Percentiles rank a stretch among this genome's conserved stretches.
Evolutionary conservation across 116 monocot species (phyloP).

Genomic region (Papilionanthe hybrid): DNA sequence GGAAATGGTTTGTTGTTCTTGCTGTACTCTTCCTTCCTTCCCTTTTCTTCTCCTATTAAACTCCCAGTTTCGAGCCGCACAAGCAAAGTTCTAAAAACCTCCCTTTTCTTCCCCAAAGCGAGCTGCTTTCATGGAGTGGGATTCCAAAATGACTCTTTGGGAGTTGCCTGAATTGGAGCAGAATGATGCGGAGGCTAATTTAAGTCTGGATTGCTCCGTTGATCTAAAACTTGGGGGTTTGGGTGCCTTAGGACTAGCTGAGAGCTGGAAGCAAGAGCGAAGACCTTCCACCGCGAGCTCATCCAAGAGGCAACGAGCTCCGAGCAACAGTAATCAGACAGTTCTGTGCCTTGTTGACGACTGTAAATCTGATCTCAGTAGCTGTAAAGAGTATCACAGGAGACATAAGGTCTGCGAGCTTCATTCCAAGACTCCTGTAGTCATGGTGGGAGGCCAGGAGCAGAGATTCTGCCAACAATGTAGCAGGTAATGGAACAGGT

Average conservation of each 20-base stretch:
- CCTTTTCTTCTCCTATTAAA: neutral
- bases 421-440: constrained; percentile 81
- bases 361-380: constrained; percentile 69
- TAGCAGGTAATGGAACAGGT: constrained; percentile 59
- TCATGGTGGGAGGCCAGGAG: constrained; percentile 64
- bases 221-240: constrained; percentile 45
- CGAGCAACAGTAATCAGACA: constrained; percentile 27
- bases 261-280: constrained; percentile 17
- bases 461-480: constrained; percentile 95
- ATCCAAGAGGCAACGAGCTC: constrained; percentile 51
- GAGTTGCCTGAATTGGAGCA: constrained; percentile 42
- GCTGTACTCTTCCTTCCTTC: neutral
- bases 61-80: neutral
- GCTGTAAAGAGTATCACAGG: constrained; percentile 74
- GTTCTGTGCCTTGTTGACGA: constrained; percentile 64
- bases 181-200: constrained; percentile 5
- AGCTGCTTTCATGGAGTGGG: constrained; percentile 37
- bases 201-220: constrained; percentile 34
- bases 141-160: constrained; percentile 37
- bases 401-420: constrained; percentile 85
- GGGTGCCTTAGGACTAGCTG: constrained; percentile 17
- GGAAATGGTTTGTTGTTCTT: neutral
- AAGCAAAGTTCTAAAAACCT: neutral
- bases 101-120: neutral
- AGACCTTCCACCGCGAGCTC: constrained; percentile 5